Percentiles rank a stretch among this genome's conserved stretches.
Evolutionary conservation across 805 yeast species (phyloP).

Genomic region (Wickerhamomyces rabaulensis): DNA sequence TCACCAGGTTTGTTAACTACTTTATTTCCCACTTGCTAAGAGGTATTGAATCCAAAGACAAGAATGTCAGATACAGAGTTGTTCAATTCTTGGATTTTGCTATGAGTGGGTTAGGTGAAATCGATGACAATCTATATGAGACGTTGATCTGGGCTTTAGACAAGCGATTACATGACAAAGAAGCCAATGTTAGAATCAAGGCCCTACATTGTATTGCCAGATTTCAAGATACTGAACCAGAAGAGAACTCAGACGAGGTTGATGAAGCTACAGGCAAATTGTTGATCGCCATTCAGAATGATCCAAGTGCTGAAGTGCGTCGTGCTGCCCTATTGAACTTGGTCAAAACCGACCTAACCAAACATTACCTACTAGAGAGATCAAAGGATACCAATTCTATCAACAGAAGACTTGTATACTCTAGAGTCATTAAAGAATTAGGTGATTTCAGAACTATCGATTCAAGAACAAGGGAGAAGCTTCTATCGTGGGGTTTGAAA

Average conservation of each 20-base stretch:
- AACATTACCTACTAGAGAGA: slow-evolving; percentile 63
- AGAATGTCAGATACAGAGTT: slow-evolving; percentile 72
- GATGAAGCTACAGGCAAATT: slow-evolving; percentile 44
- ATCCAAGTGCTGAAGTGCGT: slow-evolving; percentile 83
- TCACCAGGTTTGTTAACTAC: slow-evolving; percentile 50
- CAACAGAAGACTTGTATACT: slow-evolving; percentile 68
- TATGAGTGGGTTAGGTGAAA: slow-evolving; percentile 67
- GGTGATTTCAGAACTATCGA: slow-evolving; percentile 57
- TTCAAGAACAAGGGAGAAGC: slow-evolving; percentile 52
- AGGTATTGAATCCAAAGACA: slow-evolving; percentile 75
- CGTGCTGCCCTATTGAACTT: slow-evolving; percentile 76
- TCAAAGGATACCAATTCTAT: slow-evolving; percentile 74
- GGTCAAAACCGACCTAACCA: slow-evolving; percentile 46
- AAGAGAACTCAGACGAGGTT: slow-evolving; percentile 23
- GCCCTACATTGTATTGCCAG: slow-evolving; percentile 77
- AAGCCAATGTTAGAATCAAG: slow-evolving; percentile 72
- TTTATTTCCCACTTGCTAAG: slow-evolving; percentile 63
- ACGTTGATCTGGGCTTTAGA: slow-evolving; percentile 55
- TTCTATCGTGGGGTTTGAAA: slow-evolving; percentile 79
- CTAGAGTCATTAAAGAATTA: slow-evolving; percentile 61
- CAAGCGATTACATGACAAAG: slow-evolving; percentile 68
- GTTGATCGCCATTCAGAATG: slow-evolving; percentile 58
- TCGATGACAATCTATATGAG: slow-evolving; percentile 68
- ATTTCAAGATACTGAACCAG: slow-evolving; percentile 51
- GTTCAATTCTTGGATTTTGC: slow-evolving; percentile 70